Base-by-base conservation (phyloP, 2,329 filamentous ascomycete species). In the Sclerotinia minor region DNA sequence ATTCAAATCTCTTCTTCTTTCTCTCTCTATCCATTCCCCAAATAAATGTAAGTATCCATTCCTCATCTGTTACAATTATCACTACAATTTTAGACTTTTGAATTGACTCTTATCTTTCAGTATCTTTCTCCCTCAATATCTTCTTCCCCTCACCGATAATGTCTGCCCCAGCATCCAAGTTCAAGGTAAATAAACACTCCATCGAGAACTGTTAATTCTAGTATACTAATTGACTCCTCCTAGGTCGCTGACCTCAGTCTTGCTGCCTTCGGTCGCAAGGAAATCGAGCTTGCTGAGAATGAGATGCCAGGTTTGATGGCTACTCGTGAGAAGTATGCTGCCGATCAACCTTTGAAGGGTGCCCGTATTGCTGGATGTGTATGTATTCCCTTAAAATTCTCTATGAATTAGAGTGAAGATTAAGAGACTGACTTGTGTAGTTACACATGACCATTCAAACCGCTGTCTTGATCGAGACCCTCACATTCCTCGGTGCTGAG, bases 241-340 rank as follows among this genome's bases (percentile, higher is more conserved):
- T 21, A 97, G 92, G 94, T 99, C 84, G 93, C 94, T 79, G 95
- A 98, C 87, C 91, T 98, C 81, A 92, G 91, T 80, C 90, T 98
- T 80, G 94, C 95, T 80, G 95, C 95, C 82, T 98, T 99, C 80
- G 95, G 95, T 83, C 94, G 95, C 84, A 94, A 94, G 83, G 95
- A 99, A 89, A 97, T 99, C 79, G 94, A 97, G 84, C 88, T 98
- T 79, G 94, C 95, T 78, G 94, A 98, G 83, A 89, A 92, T 80
- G 90, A 93, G 86, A 97, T 97, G 94, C 94, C 94, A 74, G 94
- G 95, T 88, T 89, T 99, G 76, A 96, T 99, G 91, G 88, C 92
- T 78, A 98, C 94, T 79, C 91, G 95, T 79, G 80, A 82, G 79
- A 97, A 96, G 87, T 99, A 98, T 81, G 92, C 91, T 76, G 81